Conservation (phyloP, 371 early-diverging fungal genomes). For the Mortierella sp. region DNA sequence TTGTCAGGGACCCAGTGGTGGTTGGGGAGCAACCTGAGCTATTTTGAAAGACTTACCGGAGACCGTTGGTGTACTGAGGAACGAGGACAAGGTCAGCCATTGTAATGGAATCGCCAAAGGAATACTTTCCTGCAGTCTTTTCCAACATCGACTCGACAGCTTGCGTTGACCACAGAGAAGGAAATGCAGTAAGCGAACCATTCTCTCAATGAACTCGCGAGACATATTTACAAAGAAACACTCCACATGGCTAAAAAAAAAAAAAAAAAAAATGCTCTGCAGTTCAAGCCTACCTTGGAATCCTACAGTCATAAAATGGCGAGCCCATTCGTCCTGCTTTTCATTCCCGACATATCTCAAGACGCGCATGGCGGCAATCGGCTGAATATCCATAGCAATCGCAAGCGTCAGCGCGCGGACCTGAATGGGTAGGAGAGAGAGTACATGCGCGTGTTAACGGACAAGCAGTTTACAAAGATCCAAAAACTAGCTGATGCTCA, state of each 20-base stretch:
- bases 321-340: conserved; percentile 69
- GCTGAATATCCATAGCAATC: conserved; percentile 89
- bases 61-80: conserved; percentile 86
- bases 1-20: neutral
- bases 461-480: no score
- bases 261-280: no score
- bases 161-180: conserved; percentile 1
- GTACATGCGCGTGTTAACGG: no score
- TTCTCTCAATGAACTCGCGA: neutral
- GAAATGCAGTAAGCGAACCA: no score
- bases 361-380: conserved; percentile 82
- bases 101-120: conserved; percentile 84
- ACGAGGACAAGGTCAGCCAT: conserved; percentile 87
- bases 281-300: conserved; percentile 62
- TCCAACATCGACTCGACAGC: conserved; percentile 75
- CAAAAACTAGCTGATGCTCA: neutral
- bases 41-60: conserved; percentile 53
- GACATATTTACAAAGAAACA: no score
- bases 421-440: conserved; percentile 22
- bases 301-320: conserved; percentile 66
- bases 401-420: conserved; percentile 78
- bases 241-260: no score
- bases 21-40: no score
- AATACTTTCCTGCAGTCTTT: conserved; percentile 75
- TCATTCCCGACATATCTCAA: conserved; percentile 64